Evolutionary conservation across 2,329 filamentous ascomycete genomes (phyloP), one percentile per base, ranked within the genome.

Genomic region (Clathrospora elynae): DNA sequence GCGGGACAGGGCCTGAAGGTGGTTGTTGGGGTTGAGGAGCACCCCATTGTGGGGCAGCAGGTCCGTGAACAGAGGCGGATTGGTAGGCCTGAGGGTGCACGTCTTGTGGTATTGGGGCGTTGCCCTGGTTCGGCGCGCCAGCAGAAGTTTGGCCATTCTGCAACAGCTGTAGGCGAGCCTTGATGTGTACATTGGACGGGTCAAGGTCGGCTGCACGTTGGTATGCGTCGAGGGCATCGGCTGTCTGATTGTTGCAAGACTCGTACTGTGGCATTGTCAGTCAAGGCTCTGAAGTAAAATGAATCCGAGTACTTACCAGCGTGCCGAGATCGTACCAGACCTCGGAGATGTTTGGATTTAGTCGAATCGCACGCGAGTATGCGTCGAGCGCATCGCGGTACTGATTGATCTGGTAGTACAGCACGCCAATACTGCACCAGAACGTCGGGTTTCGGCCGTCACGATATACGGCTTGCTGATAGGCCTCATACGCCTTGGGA

Each of bases 341-440:
- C 71, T 99, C 93, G 2, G 91, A 96, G 54, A 99, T 97, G 76
- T 95, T 96, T 4, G 93, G 93, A 68, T 97, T 99, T 61, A 99
- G 75, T 42, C 93, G 87, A 62, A 97, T 99, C 32, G 93, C 93
- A 48, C 93, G 88, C 49, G 91, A 96, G 73, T 97, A 99, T 25
- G 93, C 93, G 75, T 99, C 93, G 38, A 99, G 81, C 3, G 93
- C 93, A 76, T 99, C 93, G 46, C 93, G 86, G 74, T 99, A 99
- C 75, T 99, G 93, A 73, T 97, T 99, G 77, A 99, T 99, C 74
- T 97, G 93, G 75, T 97, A 99, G 72, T 99, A 99, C 46, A 99
- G 80, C 11, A 99, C 93, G 69, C 93, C 93, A 67, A 99, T 99
- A 7, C 92, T 97, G 76, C 93, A 97, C 93, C 93, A 99, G 77